Evolutionary conservation across 2,329 filamentous ascomycete genomes (phyloP), one percentile per base, ranked within the genome.

Genomic region (Xylaria sp.): DNA sequence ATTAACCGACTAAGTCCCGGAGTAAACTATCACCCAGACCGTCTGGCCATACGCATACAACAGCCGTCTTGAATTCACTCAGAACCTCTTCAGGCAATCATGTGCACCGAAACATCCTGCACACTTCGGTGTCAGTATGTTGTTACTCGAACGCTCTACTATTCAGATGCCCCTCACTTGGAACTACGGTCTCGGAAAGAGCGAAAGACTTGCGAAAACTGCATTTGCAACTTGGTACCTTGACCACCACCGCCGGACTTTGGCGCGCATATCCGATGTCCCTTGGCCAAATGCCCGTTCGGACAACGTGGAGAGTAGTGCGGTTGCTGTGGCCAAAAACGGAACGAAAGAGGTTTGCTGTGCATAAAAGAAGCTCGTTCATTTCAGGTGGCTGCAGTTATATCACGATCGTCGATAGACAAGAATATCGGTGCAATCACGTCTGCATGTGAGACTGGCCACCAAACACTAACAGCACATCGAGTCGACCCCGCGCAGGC

Each of bases 281-380:
- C 84, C 53, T 75, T 86, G 65, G 71, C 80, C 7, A 78, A 79
- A 59, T 87, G 85, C 63, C 84, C 85, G 7, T 87, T 85, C 71
- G 84, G 86, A 76, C 77, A 78, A 57, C 82, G 83, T 66, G 82
- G 84, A 65, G 80, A 85, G 38, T 81, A 76, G 70, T 87, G 85
- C 85, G 85, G 85, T 76, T 87, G 85, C 76, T 87, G 85, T 66
- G 85, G 85, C 33, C 86, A 86, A 73, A 79, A 79, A n/a, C 83
- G 83, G 80, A 87, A 87, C 72, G 80, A 80, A 53, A 77, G 78
- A 31, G 85, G 74, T 73, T 23, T 49, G 72, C 58, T 20, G 42
- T n/a, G 56, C 48, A 33, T 9, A 13, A 23, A 26, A 2, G 36
- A 28, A 57, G 66, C 72, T 76, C 56, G 75, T 67, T 54, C 48